A percentile compares a stretch with the other conserved stretches of the same genome.
These are phyloP conservation scores for Globisporangium middletonii DNA, from an alignment of 352 stramenopile species.

Conservation along the genomic window DNA sequence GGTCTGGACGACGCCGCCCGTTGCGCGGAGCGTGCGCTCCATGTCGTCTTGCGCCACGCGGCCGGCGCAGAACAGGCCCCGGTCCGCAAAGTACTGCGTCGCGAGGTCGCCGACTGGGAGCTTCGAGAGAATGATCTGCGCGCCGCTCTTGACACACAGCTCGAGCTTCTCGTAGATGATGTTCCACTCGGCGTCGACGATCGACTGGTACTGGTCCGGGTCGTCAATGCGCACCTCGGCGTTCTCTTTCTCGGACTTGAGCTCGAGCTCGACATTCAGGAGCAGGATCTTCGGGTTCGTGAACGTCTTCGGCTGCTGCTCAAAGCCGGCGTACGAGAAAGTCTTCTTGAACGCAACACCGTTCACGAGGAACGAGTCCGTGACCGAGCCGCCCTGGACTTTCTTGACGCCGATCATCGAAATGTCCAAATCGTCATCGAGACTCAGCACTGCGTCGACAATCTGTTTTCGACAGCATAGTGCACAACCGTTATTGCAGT, in stretches of 20 bases:
- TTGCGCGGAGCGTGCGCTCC: constrained; percentile 94
- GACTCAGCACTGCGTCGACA: constrained; percentile 92
- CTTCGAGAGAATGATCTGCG: constrained; percentile 98
- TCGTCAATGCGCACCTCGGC: constrained; percentile 97
- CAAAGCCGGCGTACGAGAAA: constrained; percentile 99
- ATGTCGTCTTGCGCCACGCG: constrained; percentile 96
- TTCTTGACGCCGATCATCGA: constrained; percentile 98
- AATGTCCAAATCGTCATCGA: constrained; percentile 87
- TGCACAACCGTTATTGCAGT: background rate
- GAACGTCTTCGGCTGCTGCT: constrained; percentile 99
- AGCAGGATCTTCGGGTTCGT: constrained; percentile 95
- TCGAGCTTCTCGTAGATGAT: constrained; percentile 99
- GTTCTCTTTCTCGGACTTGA: constrained; percentile 99
- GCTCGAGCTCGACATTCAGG: constrained; percentile 98
- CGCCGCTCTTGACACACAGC: constrained; percentile 85
- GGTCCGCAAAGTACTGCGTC: constrained; percentile 99
- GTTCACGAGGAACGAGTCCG: constrained; percentile 96
- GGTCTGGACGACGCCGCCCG: constrained; percentile 92
- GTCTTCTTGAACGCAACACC: constrained; percentile 99
- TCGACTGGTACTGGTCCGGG: constrained; percentile 98
- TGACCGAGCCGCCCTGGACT: constrained; percentile 96
- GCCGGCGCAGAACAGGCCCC: constrained; percentile 96
- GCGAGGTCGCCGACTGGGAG: constrained; percentile 95
- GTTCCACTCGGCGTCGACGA: constrained; percentile 99
- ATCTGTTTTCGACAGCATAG: constrained; percentile 37